phyloP scores from a whole-genome alignment of 768 basidiomycete genomes.

The Lactarius hatsudake region DNA sequence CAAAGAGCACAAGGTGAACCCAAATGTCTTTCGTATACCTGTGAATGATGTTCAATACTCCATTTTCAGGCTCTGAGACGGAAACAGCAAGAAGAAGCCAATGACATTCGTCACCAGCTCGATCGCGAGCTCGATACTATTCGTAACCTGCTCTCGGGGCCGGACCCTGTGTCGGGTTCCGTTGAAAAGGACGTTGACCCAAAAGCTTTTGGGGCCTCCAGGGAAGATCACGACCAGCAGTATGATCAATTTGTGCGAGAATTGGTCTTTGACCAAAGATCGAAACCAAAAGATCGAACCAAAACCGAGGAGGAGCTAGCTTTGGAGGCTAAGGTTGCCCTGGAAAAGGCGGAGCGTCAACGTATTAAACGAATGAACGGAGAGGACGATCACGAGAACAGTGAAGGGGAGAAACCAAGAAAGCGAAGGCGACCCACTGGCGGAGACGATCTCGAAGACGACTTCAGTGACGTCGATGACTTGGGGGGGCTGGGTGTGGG shows the following conservation, averaged over 20 bases:
- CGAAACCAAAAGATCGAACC: constrained; percentile 91
- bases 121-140: constrained; percentile 86
- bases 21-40: neutral
- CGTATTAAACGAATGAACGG: constrained; percentile 85
- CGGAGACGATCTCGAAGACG: constrained; percentile 91
- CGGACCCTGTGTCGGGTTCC: constrained; percentile 44
- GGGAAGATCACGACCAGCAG: constrained; percentile 50
- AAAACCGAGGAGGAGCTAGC: constrained; percentile 97
- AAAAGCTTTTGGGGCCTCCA: neutral
- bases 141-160: constrained; percentile 64
- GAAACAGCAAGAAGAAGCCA: constrained; percentile 81
- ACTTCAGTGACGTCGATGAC: constrained; percentile 47
- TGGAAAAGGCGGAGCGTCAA: constrained; percentile 82
- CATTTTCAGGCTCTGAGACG: constrained; percentile 72
- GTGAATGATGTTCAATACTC: neutral
- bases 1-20: constrained; percentile 84
- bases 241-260: constrained; percentile 93
- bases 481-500: constrained; percentile 36
- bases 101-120: constrained; percentile 80
- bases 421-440: constrained; percentile 59
- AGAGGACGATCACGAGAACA: constrained; percentile 59
- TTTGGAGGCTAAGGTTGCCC: constrained; percentile 76
- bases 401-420: constrained; percentile 48
- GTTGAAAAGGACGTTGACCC: constrained; percentile 16
- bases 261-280: constrained; percentile 88